phyloP scores from a whole-genome alignment of 2,329 filamentous ascomycete genomes.

The Kalaharituber pfeilii region DNA sequence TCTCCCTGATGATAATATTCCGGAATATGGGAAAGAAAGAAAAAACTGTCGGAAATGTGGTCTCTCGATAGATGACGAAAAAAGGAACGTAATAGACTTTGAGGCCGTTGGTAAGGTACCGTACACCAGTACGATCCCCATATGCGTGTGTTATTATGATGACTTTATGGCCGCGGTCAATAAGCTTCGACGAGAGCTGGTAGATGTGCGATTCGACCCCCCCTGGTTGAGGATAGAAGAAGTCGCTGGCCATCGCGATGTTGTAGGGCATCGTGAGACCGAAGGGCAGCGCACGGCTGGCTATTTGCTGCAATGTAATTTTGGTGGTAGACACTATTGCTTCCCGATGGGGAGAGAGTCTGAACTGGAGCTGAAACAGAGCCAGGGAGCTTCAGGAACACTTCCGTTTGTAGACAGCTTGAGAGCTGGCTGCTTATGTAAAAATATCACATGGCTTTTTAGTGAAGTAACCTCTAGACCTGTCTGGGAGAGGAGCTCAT shows the following conservation, averaged over 20 bases:
- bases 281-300: too few relatives aligned
- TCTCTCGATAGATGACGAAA: constrained; percentile 81
- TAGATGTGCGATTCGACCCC: constrained; percentile 98
- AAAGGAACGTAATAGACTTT: constrained; percentile 98
- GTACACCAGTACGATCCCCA: constrained; percentile 72
- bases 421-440: too few relatives aligned
- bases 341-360: too few relatives aligned
- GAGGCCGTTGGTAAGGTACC: constrained; percentile 90
- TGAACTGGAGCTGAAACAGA: too few relatives aligned
- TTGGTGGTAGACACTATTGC: too few relatives aligned
- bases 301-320: too few relatives aligned
- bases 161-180: constrained; percentile 94
- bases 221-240: constrained; percentile 96
- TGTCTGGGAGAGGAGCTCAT: too few relatives aligned
- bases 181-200: constrained; percentile 88
- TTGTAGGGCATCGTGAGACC: constrained; percentile 51
- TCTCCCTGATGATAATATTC: constrained; percentile 85
- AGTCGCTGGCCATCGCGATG: constrained; percentile 91
- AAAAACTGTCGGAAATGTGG: constrained; percentile 91
- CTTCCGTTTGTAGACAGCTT: too few relatives aligned
- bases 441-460: too few relatives aligned
- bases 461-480: too few relatives aligned
- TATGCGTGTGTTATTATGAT: constrained; percentile 95
- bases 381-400: too few relatives aligned
- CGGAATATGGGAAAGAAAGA: constrained; percentile 97